A percentile compares a stretch with the other conserved stretches of the same genome.
Conservation (phyloP, 441 rosid genomes). For the Sinapis alba region DNA sequence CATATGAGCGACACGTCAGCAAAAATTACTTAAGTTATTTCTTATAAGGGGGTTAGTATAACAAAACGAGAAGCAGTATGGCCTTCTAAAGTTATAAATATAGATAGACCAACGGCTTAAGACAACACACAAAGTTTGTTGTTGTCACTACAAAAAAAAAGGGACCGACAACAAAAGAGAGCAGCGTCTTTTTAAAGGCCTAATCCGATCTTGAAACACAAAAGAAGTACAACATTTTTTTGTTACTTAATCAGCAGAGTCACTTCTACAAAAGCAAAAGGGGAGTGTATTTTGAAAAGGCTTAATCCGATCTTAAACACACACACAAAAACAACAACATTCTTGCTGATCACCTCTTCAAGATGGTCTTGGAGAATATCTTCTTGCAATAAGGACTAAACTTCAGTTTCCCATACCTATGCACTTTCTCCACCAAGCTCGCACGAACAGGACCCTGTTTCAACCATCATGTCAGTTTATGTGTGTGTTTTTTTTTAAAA, state of each 20-base stretch:
- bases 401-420: conserved; percentile 46
- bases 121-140: conserved; percentile 25
- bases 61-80: not conserved
- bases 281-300: conserved; percentile 22
- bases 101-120: conserved; percentile 18
- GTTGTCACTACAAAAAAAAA: conserved; percentile 7
- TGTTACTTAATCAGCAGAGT: conserved; percentile 24
- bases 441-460: conserved; percentile 58
- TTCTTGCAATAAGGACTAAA: conserved; percentile 80
- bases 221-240: conserved; percentile 44
- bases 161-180: conserved; percentile 36
- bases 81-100: not conserved
- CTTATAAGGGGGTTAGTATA: too few relatives aligned
- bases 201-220: not conserved
- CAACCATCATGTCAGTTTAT: not conserved
- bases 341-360: conserved; percentile 51
- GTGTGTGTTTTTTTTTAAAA: not conserved
- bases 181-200: conserved; percentile 17
- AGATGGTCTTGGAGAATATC: conserved; percentile 60
- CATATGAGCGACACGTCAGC: too few relatives aligned
- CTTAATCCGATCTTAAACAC: conserved; percentile 9
- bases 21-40: too few relatives aligned
- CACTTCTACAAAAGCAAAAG: conserved; percentile 38
- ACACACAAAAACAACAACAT: conserved; percentile 43
- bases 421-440: conserved; percentile 52